Evolutionary conservation across 2,329 filamentous ascomycete genomes (phyloP), one percentile per base, ranked within the genome.

Genomic region (Ophiostoma tasmaniense): DNA sequence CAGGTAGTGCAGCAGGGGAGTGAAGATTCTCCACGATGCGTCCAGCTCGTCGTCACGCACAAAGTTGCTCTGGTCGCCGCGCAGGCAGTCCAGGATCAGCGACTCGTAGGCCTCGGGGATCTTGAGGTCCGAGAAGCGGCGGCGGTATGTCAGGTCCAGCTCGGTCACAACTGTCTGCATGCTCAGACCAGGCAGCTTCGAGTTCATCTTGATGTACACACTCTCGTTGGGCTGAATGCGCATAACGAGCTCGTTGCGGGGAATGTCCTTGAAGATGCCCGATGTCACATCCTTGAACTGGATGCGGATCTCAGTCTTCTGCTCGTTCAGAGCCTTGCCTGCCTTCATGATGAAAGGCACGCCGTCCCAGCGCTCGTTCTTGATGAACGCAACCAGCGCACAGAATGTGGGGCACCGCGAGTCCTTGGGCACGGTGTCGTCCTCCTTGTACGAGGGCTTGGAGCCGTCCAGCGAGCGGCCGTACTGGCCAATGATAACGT

Each of bases 141-240:
- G 90, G 78, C 96, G 89, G 85, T 99, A 99, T 73, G 96, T 99
- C 74, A 99, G 87, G 78, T 99, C 95, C 71, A 99, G 90, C 83
- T 99, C 95, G 71, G 95, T 99, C 75, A 97, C 92, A 52, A 98
- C 95, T 14, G 95, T 99, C 85, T 99, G 95, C 93, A 98, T 99
- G 84, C 93, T 98, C 76, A 99, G 85, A 76, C 95, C 95, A 25
- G 95, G 96, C 70, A 99, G 85, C 86, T 99, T 99, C 37, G 94
- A 98, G 89, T 99, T 99, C 95, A 99, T 99, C 89, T 99, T 99
- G 81, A 98, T 96, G 83, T 99, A 99, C 74, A 99, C 93, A 78
- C 92, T 96, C 86, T 99, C 95, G 83, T 99, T 99, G 75, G 95
- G 95, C 84, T 99, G 95, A 73, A 99, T 96, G 74, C 95, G 93